phyloP scores from a whole-genome alignment of 495 filamentous ascomycete genomes.

The Hypoxylon rickii region DNA sequence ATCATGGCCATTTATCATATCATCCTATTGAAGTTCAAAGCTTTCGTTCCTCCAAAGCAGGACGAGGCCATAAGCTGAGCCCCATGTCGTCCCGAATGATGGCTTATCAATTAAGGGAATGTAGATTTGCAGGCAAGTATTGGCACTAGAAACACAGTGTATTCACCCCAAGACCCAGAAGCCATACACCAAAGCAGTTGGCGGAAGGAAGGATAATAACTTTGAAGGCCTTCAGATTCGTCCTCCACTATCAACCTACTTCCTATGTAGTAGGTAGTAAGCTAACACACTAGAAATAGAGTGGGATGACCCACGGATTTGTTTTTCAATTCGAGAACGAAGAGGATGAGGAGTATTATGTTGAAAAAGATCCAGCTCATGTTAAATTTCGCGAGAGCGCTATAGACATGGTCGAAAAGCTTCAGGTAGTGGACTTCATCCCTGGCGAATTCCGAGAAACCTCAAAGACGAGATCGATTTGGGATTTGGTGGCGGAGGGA shows the following conservation, averaged over 20 bases:
- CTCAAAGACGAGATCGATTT: no score
- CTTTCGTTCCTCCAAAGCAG: slow-evolving; percentile 40
- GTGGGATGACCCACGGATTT: slow-evolving; percentile 63
- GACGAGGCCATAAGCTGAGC: slow-evolving; percentile 53
- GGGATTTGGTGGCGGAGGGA: no score
- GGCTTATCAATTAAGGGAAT: no score
- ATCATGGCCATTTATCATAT: slow-evolving; percentile 61
- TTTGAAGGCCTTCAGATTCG: slow-evolving; percentile 60
- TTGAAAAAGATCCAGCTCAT: slow-evolving; percentile 59
- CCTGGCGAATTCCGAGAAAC: slow-evolving; percentile 44
- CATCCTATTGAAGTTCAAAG: slow-evolving; percentile 61
- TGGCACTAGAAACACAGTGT: slow-evolving; percentile 48
- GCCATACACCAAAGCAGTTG: slow-evolving; percentile 61
- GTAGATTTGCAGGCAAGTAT: slow-evolving; percentile 36
- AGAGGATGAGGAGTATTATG: slow-evolving; percentile 62
- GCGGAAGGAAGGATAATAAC: slow-evolving; percentile 66
- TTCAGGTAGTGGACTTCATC: slow-evolving; percentile 50
- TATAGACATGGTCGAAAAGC: slow-evolving; percentile 41
- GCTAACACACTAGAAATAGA: slow-evolving; percentile 38
- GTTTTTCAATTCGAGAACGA: slow-evolving; percentile 62
- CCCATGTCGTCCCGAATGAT: no score
- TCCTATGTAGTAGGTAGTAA: no score
- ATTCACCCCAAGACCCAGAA: slow-evolving; percentile 54
- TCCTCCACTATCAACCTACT: no score
- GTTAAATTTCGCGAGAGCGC: slow-evolving; percentile 47